Evolutionary conservation across 805 yeast species (phyloP), one percentile per base, ranked within the genome.

Genomic region (Kodamaea hsintzibuensis): DNA sequence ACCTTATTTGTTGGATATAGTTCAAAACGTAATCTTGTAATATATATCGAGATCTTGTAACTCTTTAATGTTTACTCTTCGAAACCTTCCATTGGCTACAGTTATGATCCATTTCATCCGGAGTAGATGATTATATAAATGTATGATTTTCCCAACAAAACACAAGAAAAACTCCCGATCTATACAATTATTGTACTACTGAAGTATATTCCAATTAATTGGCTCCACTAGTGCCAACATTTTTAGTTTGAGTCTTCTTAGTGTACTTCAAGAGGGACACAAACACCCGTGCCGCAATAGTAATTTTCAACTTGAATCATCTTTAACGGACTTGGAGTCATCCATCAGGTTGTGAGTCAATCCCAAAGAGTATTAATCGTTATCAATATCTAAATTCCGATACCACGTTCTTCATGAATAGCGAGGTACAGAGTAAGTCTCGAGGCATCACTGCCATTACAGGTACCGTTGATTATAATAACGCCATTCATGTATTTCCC

Each of bases 361-460:
- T 30, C 10, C 35, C 10, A 30, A 8, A 3, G 8, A 9, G 35
- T 30, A 5, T 30, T 30, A 17, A 17, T 40, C 12, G 17, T 17
- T 17, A 40, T 16, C 44, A 4, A 16, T 40, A 40, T 40, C 44
- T 40, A 14, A 10, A 10, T 16, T 9, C 9, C 14, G 19, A 13
- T n/a, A n/a, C 44, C 44, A 40, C 44, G 44, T 40, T 40, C 44
- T 17, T 22, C 44, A 40, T 40, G 44, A 40, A 12, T 16, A 40
- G 27, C 16, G 44, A 40, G 44, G 44, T 17, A 40, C 5, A 19
- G 25, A 7, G 25, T 8, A 25, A 40, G 9, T 18, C 25, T 10
- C 50, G 50, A 14, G 68, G 71, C 10, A 71, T 80, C 5, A 85
- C 88, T 7, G 88, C 86, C 19, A 84, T 84, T 37, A 83, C 88